A percentile compares a stretch with the other conserved stretches of the same genome.
phyloP scores from a whole-genome alignment of 73 alveolate genomes.

The Tetrahymena malaccensis region DNA sequence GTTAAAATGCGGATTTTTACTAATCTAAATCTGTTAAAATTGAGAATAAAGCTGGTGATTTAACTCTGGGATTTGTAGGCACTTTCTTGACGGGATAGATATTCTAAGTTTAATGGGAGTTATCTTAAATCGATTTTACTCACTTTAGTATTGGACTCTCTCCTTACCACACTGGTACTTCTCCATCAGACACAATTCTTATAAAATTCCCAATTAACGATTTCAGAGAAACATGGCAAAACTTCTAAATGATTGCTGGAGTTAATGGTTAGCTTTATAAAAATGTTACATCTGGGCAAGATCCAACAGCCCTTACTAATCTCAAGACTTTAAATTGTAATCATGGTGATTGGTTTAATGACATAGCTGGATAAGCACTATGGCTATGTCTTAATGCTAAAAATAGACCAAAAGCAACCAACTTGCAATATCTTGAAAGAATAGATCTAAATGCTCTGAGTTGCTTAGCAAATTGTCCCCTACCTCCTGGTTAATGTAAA shows the following conservation, averaged over 20 bases:
- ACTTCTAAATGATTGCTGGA: constrained; percentile 6
- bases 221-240: constrained; percentile 24
- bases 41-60: constrained; percentile 3
- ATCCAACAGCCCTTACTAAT: neutral
- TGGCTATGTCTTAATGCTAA: constrained; percentile 17
- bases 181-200: neutral
- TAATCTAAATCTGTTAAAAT: constrained; percentile 5
- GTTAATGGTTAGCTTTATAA: neutral
- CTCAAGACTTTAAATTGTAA: constrained; percentile 1
- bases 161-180: constrained; percentile 10
- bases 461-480: constrained; percentile 4
- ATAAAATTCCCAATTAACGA: constrained; percentile 11
- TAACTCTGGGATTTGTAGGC: neutral
- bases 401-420: neutral
- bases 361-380: neutral
- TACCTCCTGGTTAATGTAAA: neutral
- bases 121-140: constrained; percentile 13
- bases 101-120: constrained; percentile 12
- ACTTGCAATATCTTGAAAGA: neutral
- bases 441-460: constrained; percentile 2
- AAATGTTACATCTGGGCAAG: neutral
- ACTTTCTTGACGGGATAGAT: constrained; percentile 10
- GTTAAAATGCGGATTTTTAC: neutral
- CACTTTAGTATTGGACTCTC: constrained; percentile 8
- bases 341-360: constrained; percentile 39